phyloP scores from a whole-genome alignment of 306 rosid genomes.

The Lathyrus tuberosus region DNA sequence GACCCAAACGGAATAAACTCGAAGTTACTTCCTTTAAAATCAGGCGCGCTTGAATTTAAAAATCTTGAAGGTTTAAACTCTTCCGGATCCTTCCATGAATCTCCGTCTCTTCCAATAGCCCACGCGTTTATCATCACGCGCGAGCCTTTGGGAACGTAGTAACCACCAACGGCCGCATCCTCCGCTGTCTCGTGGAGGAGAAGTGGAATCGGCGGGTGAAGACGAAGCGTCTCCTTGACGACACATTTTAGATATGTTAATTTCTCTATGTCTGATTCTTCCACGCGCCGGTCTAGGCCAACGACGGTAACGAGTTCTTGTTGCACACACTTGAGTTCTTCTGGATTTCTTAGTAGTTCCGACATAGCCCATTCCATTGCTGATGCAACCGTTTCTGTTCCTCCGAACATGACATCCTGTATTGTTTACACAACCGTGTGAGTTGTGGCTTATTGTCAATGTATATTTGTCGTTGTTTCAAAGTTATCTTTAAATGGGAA shows the following conservation, averaged over 20 bases:
- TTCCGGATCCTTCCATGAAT: conserved; percentile 67
- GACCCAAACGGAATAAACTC: conserved; percentile 89
- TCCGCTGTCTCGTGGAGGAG: conserved; percentile 84
- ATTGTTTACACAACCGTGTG: background rate
- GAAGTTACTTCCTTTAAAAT: conserved; percentile 69
- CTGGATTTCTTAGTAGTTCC: conserved; percentile 65
- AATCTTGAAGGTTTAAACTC: conserved; percentile 61
- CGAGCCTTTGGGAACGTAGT: conserved; percentile 58
- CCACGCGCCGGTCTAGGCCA: conserved; percentile 60
- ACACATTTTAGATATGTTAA: conserved; percentile 48
- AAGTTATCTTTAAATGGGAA: background rate
- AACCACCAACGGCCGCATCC: conserved; percentile 54
- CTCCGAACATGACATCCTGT: conserved; percentile 92
- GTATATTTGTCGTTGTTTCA: background rate
- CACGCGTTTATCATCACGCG: conserved; percentile 76
- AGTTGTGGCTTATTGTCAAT: background rate
- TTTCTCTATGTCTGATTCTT: conserved; percentile 67
- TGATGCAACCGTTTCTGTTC: conserved; percentile 86
- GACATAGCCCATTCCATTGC: conserved; percentile 84
- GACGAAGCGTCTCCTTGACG: conserved; percentile 67
- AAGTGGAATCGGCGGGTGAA: conserved; percentile 85
- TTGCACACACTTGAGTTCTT: conserved; percentile 62
- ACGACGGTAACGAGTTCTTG: conserved; percentile 57
- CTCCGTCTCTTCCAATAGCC: conserved; percentile 69
- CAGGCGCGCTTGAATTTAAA: conserved; percentile 45